A percentile compares a stretch with the other conserved stretches of the same genome.
Evolutionary conservation across 192 early-diverging fungal species (phyloP).

Genomic region (Coemansia sp.): DNA sequence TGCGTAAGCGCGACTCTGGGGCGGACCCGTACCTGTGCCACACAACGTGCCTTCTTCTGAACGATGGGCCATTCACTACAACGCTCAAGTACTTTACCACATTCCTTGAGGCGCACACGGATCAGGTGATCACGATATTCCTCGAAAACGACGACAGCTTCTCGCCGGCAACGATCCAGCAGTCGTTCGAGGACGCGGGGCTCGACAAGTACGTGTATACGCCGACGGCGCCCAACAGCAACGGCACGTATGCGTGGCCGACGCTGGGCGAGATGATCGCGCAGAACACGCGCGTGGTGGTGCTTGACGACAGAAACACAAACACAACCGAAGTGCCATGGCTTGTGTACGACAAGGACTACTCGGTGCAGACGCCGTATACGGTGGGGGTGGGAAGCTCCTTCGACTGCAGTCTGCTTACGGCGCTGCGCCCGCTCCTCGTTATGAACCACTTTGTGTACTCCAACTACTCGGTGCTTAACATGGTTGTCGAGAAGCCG

Average conservation of each 20-base stretch:
- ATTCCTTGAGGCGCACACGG: constrained; percentile 63
- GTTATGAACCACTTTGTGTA: constrained; percentile 78
- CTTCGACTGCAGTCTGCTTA: constrained; percentile 57
- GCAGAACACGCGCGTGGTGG: constrained; percentile 64
- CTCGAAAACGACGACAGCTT: constrained; percentile 65
- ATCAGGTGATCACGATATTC: constrained; percentile 77
- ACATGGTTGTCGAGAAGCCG: constrained; percentile 53
- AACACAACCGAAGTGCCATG: constrained; percentile 60
- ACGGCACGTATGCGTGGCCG: constrained; percentile 59
- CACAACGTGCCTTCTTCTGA: constrained; percentile 59
- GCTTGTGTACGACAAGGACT: constrained; percentile 64
- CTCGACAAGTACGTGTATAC: constrained; percentile 55
- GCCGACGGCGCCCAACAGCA: constrained; percentile 19
- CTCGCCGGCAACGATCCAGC: constrained; percentile 50
- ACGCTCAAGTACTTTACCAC: constrained; percentile 58
- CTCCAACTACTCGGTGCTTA: constrained; percentile 34
- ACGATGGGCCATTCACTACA: constrained; percentile 58
- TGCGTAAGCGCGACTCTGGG: background rate
- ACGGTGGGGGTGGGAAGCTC: constrained; percentile 45
- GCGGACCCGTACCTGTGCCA: constrained; percentile 67
- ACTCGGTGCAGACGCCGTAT: constrained; percentile 74
- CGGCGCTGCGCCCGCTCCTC: constrained; percentile 54
- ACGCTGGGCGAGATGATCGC: constrained; percentile 66
- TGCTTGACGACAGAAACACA: constrained; percentile 59
- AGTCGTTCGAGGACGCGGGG: constrained; percentile 56